A percentile compares a stretch with the other conserved stretches of the same genome.
These are phyloP conservation scores for Cercospora citrullina DNA, from an alignment of 2,329 filamentous ascomycete genomes.

Conservation along the genomic window DNA sequence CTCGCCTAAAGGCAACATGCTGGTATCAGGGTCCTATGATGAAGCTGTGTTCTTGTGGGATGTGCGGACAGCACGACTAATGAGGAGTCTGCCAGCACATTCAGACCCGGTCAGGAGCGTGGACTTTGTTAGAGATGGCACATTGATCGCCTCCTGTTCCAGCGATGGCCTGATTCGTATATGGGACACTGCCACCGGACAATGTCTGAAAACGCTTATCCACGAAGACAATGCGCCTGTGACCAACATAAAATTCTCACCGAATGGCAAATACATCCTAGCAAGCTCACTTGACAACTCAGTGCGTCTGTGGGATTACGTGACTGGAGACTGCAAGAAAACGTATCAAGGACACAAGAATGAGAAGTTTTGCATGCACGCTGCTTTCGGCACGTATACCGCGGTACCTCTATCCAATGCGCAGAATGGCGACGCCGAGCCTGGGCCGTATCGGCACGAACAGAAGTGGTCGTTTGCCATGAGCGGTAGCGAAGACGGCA, in stretches of 20 bases:
- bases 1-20: slow-evolving; percentile 96
- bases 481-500: slow-evolving; percentile 84
- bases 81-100: slow-evolving; percentile 90
- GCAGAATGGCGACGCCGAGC: slow-evolving; percentile 15
- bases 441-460: slow-evolving; percentile 16
- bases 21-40: slow-evolving; percentile 93
- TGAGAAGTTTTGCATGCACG: slow-evolving; percentile 77
- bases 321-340: slow-evolving; percentile 87
- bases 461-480: slow-evolving; percentile 64
- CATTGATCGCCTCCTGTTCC: slow-evolving; percentile 85
- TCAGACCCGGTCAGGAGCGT: slow-evolving; percentile 93
- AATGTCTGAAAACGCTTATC: slow-evolving; percentile 90
- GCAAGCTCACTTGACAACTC: slow-evolving; percentile 90
- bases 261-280: slow-evolving; percentile 89
- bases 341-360: slow-evolving; percentile 95
- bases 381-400: slow-evolving; percentile 73
- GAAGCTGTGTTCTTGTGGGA: slow-evolving; percentile 98
- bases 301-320: slow-evolving; percentile 92
- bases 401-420: slow-evolving; percentile 7
- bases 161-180: slow-evolving; percentile 90
- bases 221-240: slow-evolving; percentile 95
- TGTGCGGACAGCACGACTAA: slow-evolving; percentile 79
- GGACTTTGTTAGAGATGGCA: slow-evolving; percentile 90
- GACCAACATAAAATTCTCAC: slow-evolving; percentile 84
- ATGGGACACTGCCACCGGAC: slow-evolving; percentile 93